phyloP scores from a whole-genome alignment of 345 rosid genomes.

The Pelargonium nanum region DNA sequence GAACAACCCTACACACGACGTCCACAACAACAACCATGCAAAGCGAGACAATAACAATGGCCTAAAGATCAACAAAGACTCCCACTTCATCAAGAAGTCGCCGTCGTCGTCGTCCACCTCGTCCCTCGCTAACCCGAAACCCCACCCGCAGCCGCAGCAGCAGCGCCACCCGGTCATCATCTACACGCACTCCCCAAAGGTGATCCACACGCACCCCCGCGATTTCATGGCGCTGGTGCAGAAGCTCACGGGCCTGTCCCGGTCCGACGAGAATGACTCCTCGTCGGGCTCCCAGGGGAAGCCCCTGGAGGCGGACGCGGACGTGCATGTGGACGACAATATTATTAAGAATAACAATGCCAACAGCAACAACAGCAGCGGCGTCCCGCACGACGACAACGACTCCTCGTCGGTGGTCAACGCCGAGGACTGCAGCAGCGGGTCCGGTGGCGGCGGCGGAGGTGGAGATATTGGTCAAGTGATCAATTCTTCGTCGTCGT shows the following conservation, averaged over 20 bases:
- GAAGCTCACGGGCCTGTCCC: conserved; percentile 74
- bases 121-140: conserved; percentile 20
- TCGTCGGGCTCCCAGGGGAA: neutral
- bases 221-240: conserved; percentile 93
- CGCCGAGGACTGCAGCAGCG: conserved; percentile 42
- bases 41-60: neutral
- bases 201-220: conserved; percentile 75
- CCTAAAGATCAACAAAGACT: conserved; percentile 39
- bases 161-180: conserved; percentile 83
- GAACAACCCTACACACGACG: neutral
- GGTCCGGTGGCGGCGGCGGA: conserved; percentile 15
- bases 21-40: neutral
- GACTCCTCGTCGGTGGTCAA: conserved; percentile 68
- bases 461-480: conserved; percentile 42
- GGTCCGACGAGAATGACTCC: conserved; percentile 25
- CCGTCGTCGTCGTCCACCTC: conserved; percentile 25
- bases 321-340: too few relatives aligned
- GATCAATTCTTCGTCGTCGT: conserved; percentile 25
- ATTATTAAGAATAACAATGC: too few relatives aligned
- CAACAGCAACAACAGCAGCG: neutral
- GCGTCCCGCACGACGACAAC: conserved; percentile 30
- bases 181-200: conserved; percentile 82
- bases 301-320: conserved; percentile 8
- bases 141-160: conserved; percentile 19
- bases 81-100: conserved; percentile 43